Conservation (phyloP, 179 eudicot species). For the Carnegiea gigantea region DNA sequence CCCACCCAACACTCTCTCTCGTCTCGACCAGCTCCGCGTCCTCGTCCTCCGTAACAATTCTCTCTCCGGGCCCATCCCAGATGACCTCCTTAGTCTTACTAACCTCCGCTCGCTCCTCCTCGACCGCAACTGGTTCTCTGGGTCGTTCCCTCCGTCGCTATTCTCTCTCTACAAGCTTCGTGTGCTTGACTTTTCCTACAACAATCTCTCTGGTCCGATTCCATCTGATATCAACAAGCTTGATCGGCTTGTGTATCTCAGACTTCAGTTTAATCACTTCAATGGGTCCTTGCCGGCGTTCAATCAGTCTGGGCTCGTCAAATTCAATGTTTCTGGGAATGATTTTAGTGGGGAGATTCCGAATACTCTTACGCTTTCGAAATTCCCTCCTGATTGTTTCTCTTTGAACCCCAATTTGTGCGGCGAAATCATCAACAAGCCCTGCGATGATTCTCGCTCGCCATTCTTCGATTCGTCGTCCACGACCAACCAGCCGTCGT, state of each 20-base stretch:
- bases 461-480: slow-evolving; percentile 63
- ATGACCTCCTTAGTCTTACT: slow-evolving; percentile 42
- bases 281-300: slow-evolving; percentile 55
- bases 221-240: slow-evolving; percentile 42
- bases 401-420: slow-evolving; percentile 60
- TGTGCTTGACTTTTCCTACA: slow-evolving; percentile 56
- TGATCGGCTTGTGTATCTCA: slow-evolving; percentile 48
- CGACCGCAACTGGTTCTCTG: slow-evolving; percentile 55
- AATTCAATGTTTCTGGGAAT: slow-evolving; percentile 59
- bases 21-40: slow-evolving; percentile 70
- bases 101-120: slow-evolving; percentile 61
- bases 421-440: slow-evolving; percentile 52
- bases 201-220: slow-evolving; percentile 55
- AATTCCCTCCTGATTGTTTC: slow-evolving; percentile 46
- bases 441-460: slow-evolving; percentile 40
- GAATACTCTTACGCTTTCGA: slow-evolving; percentile 40
- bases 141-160: slow-evolving; percentile 45
- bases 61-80: slow-evolving; percentile 51
- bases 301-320: slow-evolving; percentile 48
- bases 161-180: slow-evolving; percentile 48
- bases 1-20: slow-evolving; percentile 42
- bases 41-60: slow-evolving; percentile 72
- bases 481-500: slow-evolving; percentile 29
- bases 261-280: slow-evolving; percentile 63
- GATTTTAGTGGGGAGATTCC: slow-evolving; percentile 67